phyloP scores from a whole-genome alignment of 73 alveolate genomes.

The Paramecium tetraurelia region DNA sequence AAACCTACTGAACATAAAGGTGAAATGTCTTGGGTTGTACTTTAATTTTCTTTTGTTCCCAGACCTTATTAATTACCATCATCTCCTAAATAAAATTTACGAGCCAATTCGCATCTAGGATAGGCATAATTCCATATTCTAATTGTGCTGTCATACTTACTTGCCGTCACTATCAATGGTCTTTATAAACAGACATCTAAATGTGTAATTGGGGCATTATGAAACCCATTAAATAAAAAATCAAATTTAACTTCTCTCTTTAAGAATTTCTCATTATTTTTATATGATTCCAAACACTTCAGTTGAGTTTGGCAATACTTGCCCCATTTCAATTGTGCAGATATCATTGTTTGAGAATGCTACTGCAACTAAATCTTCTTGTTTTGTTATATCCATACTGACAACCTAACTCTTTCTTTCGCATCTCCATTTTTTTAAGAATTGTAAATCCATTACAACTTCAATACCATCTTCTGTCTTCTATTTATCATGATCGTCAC shows the following conservation, averaged over 20 bases:
- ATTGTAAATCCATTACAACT: constrained; percentile 48
- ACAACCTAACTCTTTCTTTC: constrained; percentile 62
- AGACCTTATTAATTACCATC: constrained; percentile 71
- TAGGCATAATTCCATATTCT: constrained; percentile 97
- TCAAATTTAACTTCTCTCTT: constrained; percentile 90
- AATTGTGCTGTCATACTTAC: constrained; percentile 91
- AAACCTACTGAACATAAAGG: constrained; percentile 94
- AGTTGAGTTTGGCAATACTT: constrained; percentile 47
- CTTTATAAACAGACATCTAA: constrained; percentile 97
- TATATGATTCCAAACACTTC: constrained; percentile 69
- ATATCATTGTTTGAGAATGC: constrained; percentile 93
- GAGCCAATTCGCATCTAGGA: constrained; percentile 80
- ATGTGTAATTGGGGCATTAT: constrained; percentile 90
- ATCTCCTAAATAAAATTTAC: constrained; percentile 71
- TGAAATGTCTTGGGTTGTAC: constrained; percentile 71
- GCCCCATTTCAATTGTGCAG: constrained; percentile 65
- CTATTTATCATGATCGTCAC: constrained; percentile 74
- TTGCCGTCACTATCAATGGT: constrained; percentile 95
- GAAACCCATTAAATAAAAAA: constrained; percentile 96
- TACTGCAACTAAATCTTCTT: constrained; percentile 90
- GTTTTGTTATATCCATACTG: constrained; percentile 81
- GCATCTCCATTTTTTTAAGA: constrained; percentile 53
- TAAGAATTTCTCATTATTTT: constrained; percentile 69
- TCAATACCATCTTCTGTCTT: constrained; percentile 77
- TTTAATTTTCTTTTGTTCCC: constrained; percentile 15